Base-by-base conservation (phyloP, 2,329 filamentous ascomycete genomes). In the Arthroderma uncinatum region DNA sequence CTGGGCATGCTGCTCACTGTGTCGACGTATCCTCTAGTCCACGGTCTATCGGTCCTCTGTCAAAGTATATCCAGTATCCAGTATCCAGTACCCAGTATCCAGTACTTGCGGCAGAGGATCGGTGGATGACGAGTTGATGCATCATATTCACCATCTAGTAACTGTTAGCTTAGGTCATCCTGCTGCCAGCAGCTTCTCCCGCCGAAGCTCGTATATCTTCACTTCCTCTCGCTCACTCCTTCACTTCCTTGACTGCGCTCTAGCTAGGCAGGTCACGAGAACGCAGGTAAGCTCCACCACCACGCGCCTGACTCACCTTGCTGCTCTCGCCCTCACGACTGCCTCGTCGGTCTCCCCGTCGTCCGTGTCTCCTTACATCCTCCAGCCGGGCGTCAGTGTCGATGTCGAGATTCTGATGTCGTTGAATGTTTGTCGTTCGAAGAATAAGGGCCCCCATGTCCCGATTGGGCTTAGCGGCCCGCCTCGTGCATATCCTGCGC, bases 401-500 rank as follows among this genome's bases (percentile, higher is more conserved):
- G 47, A 30, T 50, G 47, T 50, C n/a, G 2, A n/a, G 14, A 28
- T 9, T 48, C 23, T 12, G 21, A 16, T 21, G 47, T 33, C n/a
- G 47, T 50, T 33, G 47, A 33, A 50, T 50, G 44, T 56, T 33
- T 34, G 54, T 54, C 37, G 37, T 56, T 10, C 23, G 39, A 55
- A 55, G 37, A 30, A 55, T 37, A 55, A 30, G 23, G 23, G 23
- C 25, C 39, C 5, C n/a, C 40, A 44, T 23, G 52, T 39, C 52
- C 52, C 9, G 52, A 54, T 54, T 8, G 3, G 52, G 52, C 23
- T 54, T 54, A 54, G 52, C 52, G 52, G 23, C 33, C 33, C 10
- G 33, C 36, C 28, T 33, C 36, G 36, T 54, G 52, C 52, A 54
- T 54, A 54, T 50, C 55, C 0, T 19, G 8, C 36, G 8, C 68